Percentiles rank a stretch among this genome's conserved stretches.
Conservation (phyloP, 768 basidiomycete species). For the Albatrellus ellisii region DNA sequence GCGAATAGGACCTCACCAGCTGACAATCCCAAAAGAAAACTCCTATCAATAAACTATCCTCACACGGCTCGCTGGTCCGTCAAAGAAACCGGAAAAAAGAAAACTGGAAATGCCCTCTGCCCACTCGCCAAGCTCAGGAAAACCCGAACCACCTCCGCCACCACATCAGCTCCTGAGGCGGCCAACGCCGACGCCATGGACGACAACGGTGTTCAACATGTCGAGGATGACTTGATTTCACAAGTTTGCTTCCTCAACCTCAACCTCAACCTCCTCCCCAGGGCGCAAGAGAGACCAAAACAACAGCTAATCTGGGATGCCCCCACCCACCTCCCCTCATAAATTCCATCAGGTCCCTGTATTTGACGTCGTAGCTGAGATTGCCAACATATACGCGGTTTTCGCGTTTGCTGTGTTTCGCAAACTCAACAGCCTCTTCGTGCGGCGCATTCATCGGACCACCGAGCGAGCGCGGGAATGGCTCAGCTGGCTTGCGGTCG, state of each 20-base stretch:
- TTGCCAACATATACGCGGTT: slow-evolving; percentile 98
- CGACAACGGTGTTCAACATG: not conserved
- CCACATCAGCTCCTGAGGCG: not conserved
- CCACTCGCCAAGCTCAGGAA: slow-evolving; percentile 3
- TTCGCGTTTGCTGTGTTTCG: slow-evolving; percentile 94
- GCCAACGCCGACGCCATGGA: not conserved
- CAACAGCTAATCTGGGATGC: slow-evolving; percentile 46
- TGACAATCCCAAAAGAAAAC: slow-evolving; percentile 83
- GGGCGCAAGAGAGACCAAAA: slow-evolving; percentile 13
- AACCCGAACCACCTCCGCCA: not conserved
- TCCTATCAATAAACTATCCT: slow-evolving; percentile 82
- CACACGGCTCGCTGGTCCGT: slow-evolving; percentile 47
- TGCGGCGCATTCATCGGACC: slow-evolving; percentile 85
- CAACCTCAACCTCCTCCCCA: slow-evolving; percentile 1
- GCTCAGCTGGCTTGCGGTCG: slow-evolving; percentile 47
- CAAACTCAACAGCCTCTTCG: slow-evolving; percentile 91
- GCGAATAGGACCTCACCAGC: slow-evolving; percentile 99
- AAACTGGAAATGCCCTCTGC: slow-evolving; percentile 14
- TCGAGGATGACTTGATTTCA: not conserved
- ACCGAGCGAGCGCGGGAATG: slow-evolving; percentile 70
- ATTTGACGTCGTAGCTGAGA: slow-evolving; percentile 97
- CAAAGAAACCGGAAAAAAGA: slow-evolving; percentile 23
- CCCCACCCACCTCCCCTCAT: slow-evolving; percentile 99
- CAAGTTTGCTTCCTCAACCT: not conserved
- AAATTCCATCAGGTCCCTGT: slow-evolving; percentile 98